phyloP scores from a whole-genome alignment of 2,329 filamentous ascomycete genomes.

The Lachnellula arida region DNA sequence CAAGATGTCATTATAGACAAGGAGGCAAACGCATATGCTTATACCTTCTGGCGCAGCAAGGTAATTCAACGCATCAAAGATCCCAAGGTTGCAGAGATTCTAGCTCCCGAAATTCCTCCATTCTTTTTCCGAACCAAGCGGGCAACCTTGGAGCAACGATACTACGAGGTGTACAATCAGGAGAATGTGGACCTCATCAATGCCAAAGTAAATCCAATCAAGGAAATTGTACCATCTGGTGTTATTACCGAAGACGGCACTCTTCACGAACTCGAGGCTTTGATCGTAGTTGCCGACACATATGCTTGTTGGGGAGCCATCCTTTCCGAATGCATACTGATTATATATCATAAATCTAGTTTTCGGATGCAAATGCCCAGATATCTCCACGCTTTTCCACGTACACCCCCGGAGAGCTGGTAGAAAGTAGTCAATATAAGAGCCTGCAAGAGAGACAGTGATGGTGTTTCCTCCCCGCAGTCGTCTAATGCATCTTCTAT shows the following conservation, averaged over 20 bases:
- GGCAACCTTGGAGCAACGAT: constrained; percentile 42
- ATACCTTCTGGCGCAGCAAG: constrained; percentile 46
- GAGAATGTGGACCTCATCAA: constrained; percentile 43
- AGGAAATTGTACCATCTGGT: constrained; percentile 35
- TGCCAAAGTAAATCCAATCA: constrained; percentile 37
- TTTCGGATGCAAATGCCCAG: too few species aligned
- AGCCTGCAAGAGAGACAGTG: too few species aligned
- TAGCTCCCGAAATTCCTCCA: constrained; percentile 38
- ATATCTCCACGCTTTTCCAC: too few species aligned
- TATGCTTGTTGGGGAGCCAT: too few species aligned
- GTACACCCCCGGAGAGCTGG: too few species aligned
- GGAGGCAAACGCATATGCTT: constrained; percentile 39
- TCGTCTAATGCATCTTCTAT: too few species aligned
- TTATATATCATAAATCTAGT: too few species aligned
- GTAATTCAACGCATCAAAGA: constrained; percentile 41
- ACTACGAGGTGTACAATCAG: constrained; percentile 46
- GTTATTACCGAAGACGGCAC: constrained; percentile 31
- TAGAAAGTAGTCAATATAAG: too few species aligned
- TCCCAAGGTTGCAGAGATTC: constrained; percentile 38
- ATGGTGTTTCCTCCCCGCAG: too few species aligned
- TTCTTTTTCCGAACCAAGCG: constrained; percentile 45
- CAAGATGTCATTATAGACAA: constrained; percentile 39
- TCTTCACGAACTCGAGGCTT: constrained; percentile 27
- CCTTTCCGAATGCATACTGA: too few species aligned
- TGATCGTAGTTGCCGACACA: too few species aligned